Conservation (phyloP, 75 land plant species). For the Ceratopteris richardii region DNA sequence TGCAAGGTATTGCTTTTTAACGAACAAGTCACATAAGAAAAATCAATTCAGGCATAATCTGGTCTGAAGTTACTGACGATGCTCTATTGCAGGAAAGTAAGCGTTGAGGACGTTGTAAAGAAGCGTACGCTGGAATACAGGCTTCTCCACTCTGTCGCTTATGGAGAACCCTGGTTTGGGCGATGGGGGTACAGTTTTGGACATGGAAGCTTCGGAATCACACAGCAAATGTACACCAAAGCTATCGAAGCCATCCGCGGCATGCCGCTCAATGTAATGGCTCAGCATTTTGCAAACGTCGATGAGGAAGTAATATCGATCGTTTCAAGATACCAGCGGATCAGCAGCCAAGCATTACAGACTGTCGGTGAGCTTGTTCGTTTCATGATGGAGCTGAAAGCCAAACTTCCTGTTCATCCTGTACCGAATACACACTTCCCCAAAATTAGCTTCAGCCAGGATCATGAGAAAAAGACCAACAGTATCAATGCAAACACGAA, state of each 20-base stretch:
- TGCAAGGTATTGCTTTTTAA: too few relatives aligned
- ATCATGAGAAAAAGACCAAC: slow-evolving; percentile 41
- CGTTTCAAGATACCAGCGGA: slow-evolving; percentile 31
- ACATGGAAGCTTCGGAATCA: slow-evolving; percentile 75
- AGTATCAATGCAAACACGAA: slow-evolving; percentile 32
- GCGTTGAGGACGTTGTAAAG: slow-evolving; percentile 65
- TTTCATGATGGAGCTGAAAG: slow-evolving; percentile 62
- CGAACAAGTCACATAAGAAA: too few relatives aligned
- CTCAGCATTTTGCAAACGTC: slow-evolving; percentile 24
- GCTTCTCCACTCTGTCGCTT: slow-evolving; percentile 60
- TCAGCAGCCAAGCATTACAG: slow-evolving; percentile 32
- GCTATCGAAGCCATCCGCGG: slow-evolving; percentile 54
- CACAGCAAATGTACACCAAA: slow-evolving; percentile 35
- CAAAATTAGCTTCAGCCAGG: too few relatives aligned
- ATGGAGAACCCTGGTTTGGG: slow-evolving; percentile 77
- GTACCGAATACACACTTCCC: slow-evolving; percentile 2
- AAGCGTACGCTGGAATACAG: slow-evolving; percentile 51
- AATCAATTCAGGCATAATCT: too few relatives aligned
- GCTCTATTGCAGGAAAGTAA: slow-evolving; percentile 49
- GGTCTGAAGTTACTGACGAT: too few relatives aligned
- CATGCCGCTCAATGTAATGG: slow-evolving; percentile 31
- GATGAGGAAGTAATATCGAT: slow-evolving; percentile 29
- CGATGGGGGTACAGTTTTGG: slow-evolving; percentile 81
- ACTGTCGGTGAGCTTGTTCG: slow-evolving; percentile 67
- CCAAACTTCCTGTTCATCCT: slow-evolving; percentile 22